These are phyloP conservation scores for Pythium biforme DNA, from an alignment of 352 stramenopile species.

Conservation along the genomic window DNA sequence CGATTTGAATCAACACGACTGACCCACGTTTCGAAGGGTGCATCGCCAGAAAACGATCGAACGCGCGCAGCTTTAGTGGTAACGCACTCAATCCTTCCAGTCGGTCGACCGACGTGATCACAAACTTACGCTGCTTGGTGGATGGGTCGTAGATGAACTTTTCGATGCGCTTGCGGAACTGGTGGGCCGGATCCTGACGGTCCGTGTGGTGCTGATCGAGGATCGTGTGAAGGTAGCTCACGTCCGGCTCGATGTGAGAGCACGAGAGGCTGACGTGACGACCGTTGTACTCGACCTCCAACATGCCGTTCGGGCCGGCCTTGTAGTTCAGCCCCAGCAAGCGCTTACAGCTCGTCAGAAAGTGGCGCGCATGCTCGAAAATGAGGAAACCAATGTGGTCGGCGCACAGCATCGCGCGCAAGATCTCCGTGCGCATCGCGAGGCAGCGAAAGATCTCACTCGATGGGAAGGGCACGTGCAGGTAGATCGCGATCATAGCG, in stretches of 20 bases:
- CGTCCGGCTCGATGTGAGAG: conserved; percentile 96
- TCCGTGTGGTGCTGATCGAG: conserved; percentile 47
- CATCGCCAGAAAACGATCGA: conserved; percentile 94
- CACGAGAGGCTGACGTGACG: conserved; percentile 95
- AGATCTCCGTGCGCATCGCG: conserved; percentile 84
- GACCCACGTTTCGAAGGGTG: conserved; percentile 65
- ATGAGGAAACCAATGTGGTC: conserved; percentile 94
- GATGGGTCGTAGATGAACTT: conserved; percentile 31
- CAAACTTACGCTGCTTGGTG: conserved; percentile 42
- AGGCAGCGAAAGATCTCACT: conserved; percentile 98
- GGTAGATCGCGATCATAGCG: conserved; percentile 95
- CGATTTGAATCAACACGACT: conserved; percentile 81
- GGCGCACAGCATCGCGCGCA: conserved; percentile 88
- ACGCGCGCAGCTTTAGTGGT: conserved; percentile 95
- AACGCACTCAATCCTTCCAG: conserved; percentile 96
- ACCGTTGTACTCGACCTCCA: conserved; percentile 96
- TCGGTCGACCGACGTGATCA: conserved; percentile 91
- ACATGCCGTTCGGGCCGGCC: conserved; percentile 77
- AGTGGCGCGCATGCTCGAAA: conserved; percentile 93
- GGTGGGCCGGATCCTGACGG: conserved; percentile 28
- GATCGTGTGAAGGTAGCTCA: conserved; percentile 67
- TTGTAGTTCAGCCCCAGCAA: conserved; percentile 95
- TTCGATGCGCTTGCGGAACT: conserved; percentile 42
- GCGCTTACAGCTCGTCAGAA: conserved; percentile 90
- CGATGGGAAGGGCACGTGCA: conserved; percentile 98